Conservation (phyloP, 2,329 filamentous ascomycete genomes). For the Cadophora sp. region DNA sequence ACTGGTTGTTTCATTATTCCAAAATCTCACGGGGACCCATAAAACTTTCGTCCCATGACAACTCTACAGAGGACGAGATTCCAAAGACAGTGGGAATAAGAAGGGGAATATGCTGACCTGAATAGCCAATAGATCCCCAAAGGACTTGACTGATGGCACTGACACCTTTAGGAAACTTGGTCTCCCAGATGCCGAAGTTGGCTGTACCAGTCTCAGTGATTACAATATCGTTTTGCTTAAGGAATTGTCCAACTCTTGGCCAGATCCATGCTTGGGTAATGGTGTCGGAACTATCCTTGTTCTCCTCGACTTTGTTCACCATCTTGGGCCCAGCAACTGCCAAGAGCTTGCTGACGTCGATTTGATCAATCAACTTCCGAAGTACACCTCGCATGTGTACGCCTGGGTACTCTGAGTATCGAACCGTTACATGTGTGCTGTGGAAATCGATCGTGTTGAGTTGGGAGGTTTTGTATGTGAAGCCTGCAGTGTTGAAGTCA, state of each 20-base stretch:
- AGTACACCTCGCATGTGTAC: constrained; percentile 82
- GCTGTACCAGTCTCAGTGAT: constrained; percentile 88
- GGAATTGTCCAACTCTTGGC: constrained; percentile 76
- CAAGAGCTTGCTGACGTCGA: constrained; percentile 65
- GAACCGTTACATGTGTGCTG: constrained; percentile 73
- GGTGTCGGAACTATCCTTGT: constrained; percentile 48
- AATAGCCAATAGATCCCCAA: constrained; percentile 72
- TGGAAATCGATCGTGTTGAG: constrained; percentile 84
- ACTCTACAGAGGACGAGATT: too few relatives aligned
- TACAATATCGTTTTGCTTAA: constrained; percentile 76
- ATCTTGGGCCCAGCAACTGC: constrained; percentile 60
- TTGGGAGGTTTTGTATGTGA: constrained; percentile 79
- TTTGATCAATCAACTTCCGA: constrained; percentile 67
- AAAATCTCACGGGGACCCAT: not conserved
- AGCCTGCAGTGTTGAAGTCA: constrained; percentile 84
- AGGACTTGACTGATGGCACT: constrained; percentile 82
- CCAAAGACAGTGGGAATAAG: too few relatives aligned
- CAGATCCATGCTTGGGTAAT: constrained; percentile 81
- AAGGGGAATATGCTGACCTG: constrained; percentile 35
- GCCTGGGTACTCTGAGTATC: constrained; percentile 80
- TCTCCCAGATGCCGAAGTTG: constrained; percentile 89
- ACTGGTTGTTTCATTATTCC: not conserved
- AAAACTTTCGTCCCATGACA: too few relatives aligned
- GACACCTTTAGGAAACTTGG: constrained; percentile 78
- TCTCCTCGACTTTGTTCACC: constrained; percentile 55